These are phyloP conservation scores for Angophora floribunda DNA, from an alignment of 345 rosid genomes.

Conservation along the genomic window DNA sequence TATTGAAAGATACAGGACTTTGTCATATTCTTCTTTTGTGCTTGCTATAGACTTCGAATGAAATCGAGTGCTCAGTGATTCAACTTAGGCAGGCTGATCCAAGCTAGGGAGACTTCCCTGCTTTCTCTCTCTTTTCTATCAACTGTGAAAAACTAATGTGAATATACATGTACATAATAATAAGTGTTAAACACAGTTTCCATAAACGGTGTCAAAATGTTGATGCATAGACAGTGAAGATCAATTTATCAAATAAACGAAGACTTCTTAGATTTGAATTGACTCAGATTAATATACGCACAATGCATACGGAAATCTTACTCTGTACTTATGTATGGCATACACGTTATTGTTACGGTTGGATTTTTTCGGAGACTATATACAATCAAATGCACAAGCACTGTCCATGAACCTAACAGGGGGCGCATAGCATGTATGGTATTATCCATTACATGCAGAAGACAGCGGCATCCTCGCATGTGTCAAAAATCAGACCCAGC, in stretches of 20 bases:
- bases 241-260: not conserved
- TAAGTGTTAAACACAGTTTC: not conserved
- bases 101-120: not conserved
- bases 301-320: not conserved
- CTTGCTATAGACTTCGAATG: not conserved
- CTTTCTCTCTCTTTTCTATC: not conserved
- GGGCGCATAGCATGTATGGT: not conserved
- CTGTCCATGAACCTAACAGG: not conserved
- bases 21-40: not conserved
- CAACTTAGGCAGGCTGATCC: not conserved
- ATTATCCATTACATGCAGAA: not conserved
- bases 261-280: not conserved
- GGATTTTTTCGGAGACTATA: not conserved
- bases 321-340: not conserved
- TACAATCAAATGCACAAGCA: not conserved
- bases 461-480: not conserved
- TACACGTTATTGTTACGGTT: not conserved
- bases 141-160: not conserved
- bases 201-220: accelerated
- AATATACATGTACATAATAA: accelerated
- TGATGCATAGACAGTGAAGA: not conserved
- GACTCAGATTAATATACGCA: not conserved
- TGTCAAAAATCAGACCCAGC: not conserved
- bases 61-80: not conserved
- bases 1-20: not conserved